Conservation (phyloP, 805 yeast genomes). For the Suhomyces emberorum region DNA sequence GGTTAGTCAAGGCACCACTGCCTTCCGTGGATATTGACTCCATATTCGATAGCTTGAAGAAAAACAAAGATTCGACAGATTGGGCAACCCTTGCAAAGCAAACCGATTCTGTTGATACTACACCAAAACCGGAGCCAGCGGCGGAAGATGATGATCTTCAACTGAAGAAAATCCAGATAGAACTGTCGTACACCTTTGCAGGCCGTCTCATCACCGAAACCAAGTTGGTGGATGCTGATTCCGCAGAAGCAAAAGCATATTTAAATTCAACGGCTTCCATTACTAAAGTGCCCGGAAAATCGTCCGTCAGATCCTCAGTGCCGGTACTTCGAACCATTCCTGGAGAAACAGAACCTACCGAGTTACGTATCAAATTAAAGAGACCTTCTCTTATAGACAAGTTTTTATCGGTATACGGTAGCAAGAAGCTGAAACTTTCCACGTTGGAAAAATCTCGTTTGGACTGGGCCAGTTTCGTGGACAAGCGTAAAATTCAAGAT, state of each 20-base stretch:
- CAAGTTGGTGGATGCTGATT: constrained; percentile 68
- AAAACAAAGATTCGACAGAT: constrained; percentile 10
- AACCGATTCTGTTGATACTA: constrained; percentile 3
- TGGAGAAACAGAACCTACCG: constrained; percentile 30
- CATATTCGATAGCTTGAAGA: constrained; percentile 27
- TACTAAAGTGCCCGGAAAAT: constrained; percentile 11
- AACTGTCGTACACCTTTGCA: constrained; percentile 81
- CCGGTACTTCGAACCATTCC: constrained; percentile 32
- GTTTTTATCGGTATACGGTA: constrained; percentile 59
- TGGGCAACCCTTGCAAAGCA: constrained; percentile 10
- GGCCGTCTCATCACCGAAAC: constrained; percentile 78
- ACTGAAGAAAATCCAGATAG: constrained; percentile 63
- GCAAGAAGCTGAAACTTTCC: constrained; percentile 70
- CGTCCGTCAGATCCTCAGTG: constrained; percentile 24
- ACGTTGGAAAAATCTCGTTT: constrained; percentile 89
- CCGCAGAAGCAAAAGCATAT: constrained; percentile 87
- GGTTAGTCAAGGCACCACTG: constrained; percentile 9
- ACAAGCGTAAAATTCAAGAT: constrained; percentile 76
- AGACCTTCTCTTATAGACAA: constrained; percentile 75
- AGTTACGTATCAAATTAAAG: constrained; percentile 57
- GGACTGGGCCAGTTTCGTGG: constrained; percentile 95
- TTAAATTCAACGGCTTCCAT: constrained; percentile 50
- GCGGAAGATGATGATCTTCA: constrained; percentile 10
- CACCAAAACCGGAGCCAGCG: constrained; percentile 8
- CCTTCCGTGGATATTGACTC: constrained; percentile 28